Percentiles rank a stretch among this genome's conserved stretches.
phyloP scores from a whole-genome alignment of 2,329 filamentous ascomycete species.

The Diaporthe caulivora region DNA sequence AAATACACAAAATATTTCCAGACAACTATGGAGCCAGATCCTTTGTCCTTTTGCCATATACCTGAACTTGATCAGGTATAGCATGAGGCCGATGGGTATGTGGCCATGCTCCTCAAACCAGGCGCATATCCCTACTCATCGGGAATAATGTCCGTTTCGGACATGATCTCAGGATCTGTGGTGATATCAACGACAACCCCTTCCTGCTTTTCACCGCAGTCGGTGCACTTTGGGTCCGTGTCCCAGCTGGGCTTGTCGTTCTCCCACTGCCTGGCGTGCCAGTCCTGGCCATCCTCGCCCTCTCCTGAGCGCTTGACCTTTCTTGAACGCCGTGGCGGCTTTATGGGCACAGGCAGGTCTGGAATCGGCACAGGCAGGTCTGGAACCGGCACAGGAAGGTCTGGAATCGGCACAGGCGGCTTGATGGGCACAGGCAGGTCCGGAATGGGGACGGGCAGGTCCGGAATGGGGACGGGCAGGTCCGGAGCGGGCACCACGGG shows the following conservation, averaged over 20 bases:
- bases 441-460: too few species aligned
- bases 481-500: too few species aligned
- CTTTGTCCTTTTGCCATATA: background rate
- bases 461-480: too few species aligned
- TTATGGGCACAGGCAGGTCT: too few species aligned
- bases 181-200: slow-evolving; percentile 10
- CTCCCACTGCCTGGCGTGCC: slow-evolving; percentile 35
- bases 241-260: slow-evolving; percentile 38
- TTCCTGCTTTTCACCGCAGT: slow-evolving; percentile 16
- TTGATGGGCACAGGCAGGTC: too few species aligned
- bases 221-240: slow-evolving; percentile 26
- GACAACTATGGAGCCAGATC: background rate
- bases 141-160: background rate
- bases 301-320: background rate
- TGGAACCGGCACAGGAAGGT: too few species aligned
- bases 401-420: too few species aligned
- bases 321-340: too few species aligned
- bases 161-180: background rate
- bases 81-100: background rate
- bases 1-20: background rate
- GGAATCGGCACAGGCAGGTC: too few species aligned
- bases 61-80: background rate
- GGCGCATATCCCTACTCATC: background rate
- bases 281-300: background rate
- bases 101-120: background rate